Base-by-base conservation (phyloP, 2,329 filamentous ascomycete genomes). In the Ramularia collo-cygni region DNA sequence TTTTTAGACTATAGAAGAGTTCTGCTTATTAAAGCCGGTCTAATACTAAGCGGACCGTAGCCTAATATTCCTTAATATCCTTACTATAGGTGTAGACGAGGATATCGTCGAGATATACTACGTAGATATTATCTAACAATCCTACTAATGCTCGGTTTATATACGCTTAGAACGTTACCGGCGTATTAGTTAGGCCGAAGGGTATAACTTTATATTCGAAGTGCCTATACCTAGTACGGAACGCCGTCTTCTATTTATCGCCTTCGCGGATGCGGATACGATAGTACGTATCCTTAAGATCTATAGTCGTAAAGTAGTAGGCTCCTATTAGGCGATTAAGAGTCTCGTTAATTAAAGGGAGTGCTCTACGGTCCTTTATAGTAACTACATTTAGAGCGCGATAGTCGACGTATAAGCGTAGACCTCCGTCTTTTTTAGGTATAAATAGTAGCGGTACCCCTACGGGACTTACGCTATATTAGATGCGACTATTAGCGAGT, bases 41-140 rank as follows among this genome's bases (percentile, higher is more conserved):
- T n/a, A n/a, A n/a, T n/a, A n/a, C n/a, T n/a, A n/a, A n/a, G n/a
- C n/a, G n/a, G n/a, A n/a, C n/a, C n/a, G n/a, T n/a, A n/a, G n/a
- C n/a, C n/a, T n/a, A n/a, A n/a, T n/a, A n/a, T n/a, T n/a, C n/a
- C n/a, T n/a, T n/a, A n/a, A n/a, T n/a, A n/a, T n/a, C n/a, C n/a
- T n/a, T n/a, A n/a, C n/a, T n/a, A n/a, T n/a, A n/a, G n/a, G n/a
- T 24, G 37, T 47, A 56, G 33, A 58, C 47, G 6, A 58, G 37
- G 4, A 58, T 43, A 35, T 58, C 42, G 31, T 58, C 45, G 1
- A 58, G 28, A 28, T 58, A 56, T 8, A 42, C 48, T 12, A 38
- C 40, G 28, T 14, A 35, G 42, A 56, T 54, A 4, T 44, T 14
- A 32, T 62, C 46, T 0, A 61, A 37, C 15, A 39, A 47, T 4